These are phyloP conservation scores for Cercospora beticola DNA, from an alignment of 2,329 filamentous ascomycete genomes.

Conservation along the genomic window DNA sequence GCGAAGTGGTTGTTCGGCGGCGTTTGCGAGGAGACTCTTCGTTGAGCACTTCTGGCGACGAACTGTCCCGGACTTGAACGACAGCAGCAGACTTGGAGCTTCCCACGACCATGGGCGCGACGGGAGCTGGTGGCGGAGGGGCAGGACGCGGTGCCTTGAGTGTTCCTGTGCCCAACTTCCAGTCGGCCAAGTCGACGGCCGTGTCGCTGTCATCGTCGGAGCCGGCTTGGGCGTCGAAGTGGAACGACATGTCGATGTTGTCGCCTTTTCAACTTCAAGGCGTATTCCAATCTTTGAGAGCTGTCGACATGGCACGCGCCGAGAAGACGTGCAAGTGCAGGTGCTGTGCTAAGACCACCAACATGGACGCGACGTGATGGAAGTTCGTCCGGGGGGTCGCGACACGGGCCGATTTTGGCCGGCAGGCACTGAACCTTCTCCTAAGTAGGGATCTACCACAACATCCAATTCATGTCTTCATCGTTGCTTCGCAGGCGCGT, in stretches of 20 bases:
- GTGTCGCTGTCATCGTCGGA: constrained; percentile 28
- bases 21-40: constrained; percentile 10
- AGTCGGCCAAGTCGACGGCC: constrained; percentile 30
- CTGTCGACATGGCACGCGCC: not conserved
- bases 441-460: not conserved
- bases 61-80: constrained; percentile 17
- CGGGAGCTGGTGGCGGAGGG: constrained; percentile 17
- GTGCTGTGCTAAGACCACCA: not conserved
- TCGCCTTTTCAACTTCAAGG: not conserved
- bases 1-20: constrained; percentile 10
- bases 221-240: constrained; percentile 30
- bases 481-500: constrained; percentile 14
- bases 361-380: not conserved
- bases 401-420: not conserved
- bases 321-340: not conserved
- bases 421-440: not conserved
- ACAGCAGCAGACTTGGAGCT: not conserved
- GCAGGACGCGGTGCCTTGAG: constrained; percentile 8
- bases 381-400: not conserved
- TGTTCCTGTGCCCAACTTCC: constrained; percentile 22
- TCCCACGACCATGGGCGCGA: constrained; percentile 27
- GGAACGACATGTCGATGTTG: constrained; percentile 29
- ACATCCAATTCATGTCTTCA: constrained; percentile 12
- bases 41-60: constrained; percentile 14
- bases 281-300: not conserved